Evolutionary conservation across 495 filamentous ascomycete species (phyloP).

Genomic region (Penicillium maclennaniae): DNA sequence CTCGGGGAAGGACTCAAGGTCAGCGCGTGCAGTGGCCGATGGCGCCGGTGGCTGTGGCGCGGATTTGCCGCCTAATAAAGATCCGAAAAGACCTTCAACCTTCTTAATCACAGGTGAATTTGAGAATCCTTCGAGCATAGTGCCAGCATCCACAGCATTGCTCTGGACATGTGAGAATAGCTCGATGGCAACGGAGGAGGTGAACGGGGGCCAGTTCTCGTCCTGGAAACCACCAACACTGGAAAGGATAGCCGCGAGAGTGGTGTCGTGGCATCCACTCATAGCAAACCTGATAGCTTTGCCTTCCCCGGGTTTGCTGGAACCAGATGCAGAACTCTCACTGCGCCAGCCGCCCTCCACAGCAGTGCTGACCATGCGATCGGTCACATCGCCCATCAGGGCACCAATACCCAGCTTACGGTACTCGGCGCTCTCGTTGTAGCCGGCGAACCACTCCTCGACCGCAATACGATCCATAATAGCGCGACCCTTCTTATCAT

Average conservation of each 20-base stretch:
- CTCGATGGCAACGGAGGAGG: slow-evolving; percentile 86
- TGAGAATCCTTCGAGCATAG: slow-evolving; percentile 25
- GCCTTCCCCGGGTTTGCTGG: slow-evolving; percentile 41
- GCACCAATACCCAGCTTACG: slow-evolving; percentile 80
- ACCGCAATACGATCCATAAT: slow-evolving; percentile 76
- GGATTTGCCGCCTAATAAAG: slow-evolving; percentile 23
- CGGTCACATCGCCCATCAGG: slow-evolving; percentile 78
- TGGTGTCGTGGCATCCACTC: slow-evolving; percentile 93
- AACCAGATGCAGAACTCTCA: slow-evolving; percentile 50
- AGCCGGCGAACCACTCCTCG: slow-evolving; percentile 94
- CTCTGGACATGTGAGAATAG: slow-evolving; percentile 59
- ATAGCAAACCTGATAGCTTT: slow-evolving; percentile 65
- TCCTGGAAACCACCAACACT: slow-evolving; percentile 74
- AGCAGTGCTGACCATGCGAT: slow-evolving; percentile 72
- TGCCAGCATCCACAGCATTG: slow-evolving; percentile 3
- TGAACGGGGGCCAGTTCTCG: slow-evolving; percentile 84
- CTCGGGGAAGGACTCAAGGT: slow-evolving; percentile 29
- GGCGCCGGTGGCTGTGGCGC: slow-evolving; percentile 16
- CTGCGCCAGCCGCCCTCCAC: slow-evolving; percentile 57
- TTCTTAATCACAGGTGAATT: slow-evolving; percentile 26
- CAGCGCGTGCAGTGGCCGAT: slow-evolving; percentile 33
- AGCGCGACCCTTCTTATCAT: slow-evolving; percentile 64
- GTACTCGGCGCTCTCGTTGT: slow-evolving; percentile 78
- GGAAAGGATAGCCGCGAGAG: slow-evolving; percentile 72
- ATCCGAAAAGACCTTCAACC: slow-evolving; percentile 27